Base-by-base conservation (phyloP, 1,284 basidiomycete species). In the Exobasidium rhododendri region DNA sequence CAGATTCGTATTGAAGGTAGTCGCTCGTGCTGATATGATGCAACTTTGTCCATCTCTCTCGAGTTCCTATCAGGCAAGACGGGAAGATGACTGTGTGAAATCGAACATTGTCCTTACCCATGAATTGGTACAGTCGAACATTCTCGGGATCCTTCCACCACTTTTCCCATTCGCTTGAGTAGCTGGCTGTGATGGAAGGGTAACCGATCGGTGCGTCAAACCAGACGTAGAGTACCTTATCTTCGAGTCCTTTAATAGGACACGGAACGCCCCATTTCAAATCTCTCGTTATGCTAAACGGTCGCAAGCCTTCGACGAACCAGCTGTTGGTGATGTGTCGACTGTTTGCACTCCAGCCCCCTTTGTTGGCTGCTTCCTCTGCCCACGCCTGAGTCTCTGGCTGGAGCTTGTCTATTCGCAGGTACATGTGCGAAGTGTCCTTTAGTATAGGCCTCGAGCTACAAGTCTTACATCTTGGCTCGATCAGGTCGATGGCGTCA, bases 61-160 rank as follows among this genome's bases (percentile, higher is more conserved):
- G 90, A 71, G 96, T 94, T 7, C 88, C 96, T 69, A 97, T 82
- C 72, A 93, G 86, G 67, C 94, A 88, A 6, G 91, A 88, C 11
- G 96, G 96, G 83, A 89, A 98, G 78, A 94, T 92, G 59, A 98
- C 88, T 1, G 92, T 94, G 81, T 99, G 96, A 87, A 99, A 99
- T 80, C 94, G 96, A 60, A 94, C 91, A 71, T 97, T 79, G 71
- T 79, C 77, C 70, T 82, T 81, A 72, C 82, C 82, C 96, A 99
- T 99, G 84, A 99, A 99, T 81, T 99, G 96, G 83, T 92, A 97
- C 58, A 98, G 83, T 71, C 87, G 85, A 69, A 99, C 94, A 73
- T 97, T 85, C 71, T 92, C 84, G 3, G 90, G 90, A 79, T 94
- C 90, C 80, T 91, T 88, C 96, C 96, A 99, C 96, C 96, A 99